Base-by-base conservation (phyloP, 1,139 yeast species). In the Hemisphaericaspora xylofermentans region DNA sequence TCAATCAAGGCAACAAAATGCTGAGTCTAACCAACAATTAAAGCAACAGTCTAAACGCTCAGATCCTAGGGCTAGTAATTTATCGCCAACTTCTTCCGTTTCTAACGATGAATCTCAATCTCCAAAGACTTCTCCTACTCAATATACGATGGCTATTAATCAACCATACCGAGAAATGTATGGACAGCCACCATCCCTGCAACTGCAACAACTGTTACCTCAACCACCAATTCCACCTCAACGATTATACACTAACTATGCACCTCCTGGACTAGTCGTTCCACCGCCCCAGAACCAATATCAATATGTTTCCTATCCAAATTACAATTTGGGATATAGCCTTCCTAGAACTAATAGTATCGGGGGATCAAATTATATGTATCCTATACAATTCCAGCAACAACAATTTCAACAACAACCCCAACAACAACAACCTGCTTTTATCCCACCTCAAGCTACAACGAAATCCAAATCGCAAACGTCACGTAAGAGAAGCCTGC, bases 41-140 rank as follows among this genome's bases (percentile, higher is more conserved):
- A 30, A 24, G 13, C 42, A 27, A 30, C 36, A 15, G 21, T 38
- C 24, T 13, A 35, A 32, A 13, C 28, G 40, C 4, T 26, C 42
- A 13, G 31, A 36, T 19, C 44, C 43, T 6, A 44, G 45, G 28
- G 50, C 43, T 21, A 6, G 28, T n/a, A 33, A 43, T 21, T 39
- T 63, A 36, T 68, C 67, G 17, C 72, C 74, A 1, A 60, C 70
- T 0, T 66, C 74, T 1, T 66, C 73, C 0, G 48, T 64, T 45
- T 63, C 71, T 2, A 61, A 73, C 6, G 75, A 68, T 18, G 69
- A 66, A 34, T 69, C 74, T 0, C 75, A 69, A 39, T 69, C 74
- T 5, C 77, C 77, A 1, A 70, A 64, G 35, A 65, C 74, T 0
- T 68, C 74, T 1, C 75, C 75, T 0, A 50, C 49, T 7, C 42